Percentiles rank a stretch among this genome's conserved stretches.
Conservation (phyloP, 2,329 filamentous ascomycete species). For the Microcyclospora tardicrescens region DNA sequence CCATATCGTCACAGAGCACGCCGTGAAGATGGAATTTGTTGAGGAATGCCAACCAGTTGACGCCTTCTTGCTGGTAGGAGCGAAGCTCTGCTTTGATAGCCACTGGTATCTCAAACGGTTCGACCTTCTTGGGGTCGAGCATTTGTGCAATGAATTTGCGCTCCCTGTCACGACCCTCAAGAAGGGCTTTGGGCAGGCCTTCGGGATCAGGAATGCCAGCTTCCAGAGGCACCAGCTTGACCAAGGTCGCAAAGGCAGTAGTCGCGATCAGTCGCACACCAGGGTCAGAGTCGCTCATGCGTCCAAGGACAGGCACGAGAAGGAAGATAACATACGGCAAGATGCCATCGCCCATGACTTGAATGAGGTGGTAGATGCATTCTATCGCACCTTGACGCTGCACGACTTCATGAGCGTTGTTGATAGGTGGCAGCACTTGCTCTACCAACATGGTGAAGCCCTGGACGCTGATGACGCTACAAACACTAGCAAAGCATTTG, state of each 20-base stretch:
- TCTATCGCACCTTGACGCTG: conserved; percentile 90
- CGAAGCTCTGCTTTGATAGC: conserved; percentile 93
- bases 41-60: conserved; percentile 96
- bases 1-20: conserved; percentile 98
- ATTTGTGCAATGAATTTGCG: conserved; percentile 95
- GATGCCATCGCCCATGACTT: conserved; percentile 94
- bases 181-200: conserved; percentile 73
- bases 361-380: conserved; percentile 90
- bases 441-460: conserved; percentile 95
- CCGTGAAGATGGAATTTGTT: conserved; percentile 97
- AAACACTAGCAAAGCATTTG: conserved; percentile 93
- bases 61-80: conserved; percentile 95
- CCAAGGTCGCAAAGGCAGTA: conserved; percentile 89
- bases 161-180: conserved; percentile 84
- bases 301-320: conserved; percentile 87
- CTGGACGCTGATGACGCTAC: conserved; percentile 87
- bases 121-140: conserved; percentile 91
- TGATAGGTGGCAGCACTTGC: conserved; percentile 82
- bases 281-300: conserved; percentile 97
- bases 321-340: conserved; percentile 97
- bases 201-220: conserved; percentile 95
- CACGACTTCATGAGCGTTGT: conserved; percentile 75
- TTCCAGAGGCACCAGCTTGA: conserved; percentile 92
- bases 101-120: conserved; percentile 84
- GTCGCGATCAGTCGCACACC: conserved; percentile 90